Conservation (phyloP, 345 rosid genomes). For the Salix purpurea region DNA sequence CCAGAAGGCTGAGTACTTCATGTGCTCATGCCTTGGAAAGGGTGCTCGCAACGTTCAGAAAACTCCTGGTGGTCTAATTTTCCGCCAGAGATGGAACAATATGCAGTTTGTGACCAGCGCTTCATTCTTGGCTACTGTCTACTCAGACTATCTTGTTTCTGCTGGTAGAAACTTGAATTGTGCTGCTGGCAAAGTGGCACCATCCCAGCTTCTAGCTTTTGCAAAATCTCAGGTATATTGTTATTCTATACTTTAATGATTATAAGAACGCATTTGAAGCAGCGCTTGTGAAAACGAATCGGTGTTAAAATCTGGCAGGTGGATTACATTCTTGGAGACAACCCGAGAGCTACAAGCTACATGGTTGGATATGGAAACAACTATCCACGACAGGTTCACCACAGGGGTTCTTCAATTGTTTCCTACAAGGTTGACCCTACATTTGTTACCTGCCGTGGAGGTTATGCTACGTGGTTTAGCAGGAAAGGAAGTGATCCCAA, state of each 20-base stretch:
- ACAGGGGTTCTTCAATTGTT: conserved; percentile 86
- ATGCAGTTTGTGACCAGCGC: conserved; percentile 94
- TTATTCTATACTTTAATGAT: background rate
- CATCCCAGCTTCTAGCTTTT: conserved; percentile 64
- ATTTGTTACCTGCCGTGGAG: conserved; percentile 85
- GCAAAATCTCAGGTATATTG: conserved; percentile 77
- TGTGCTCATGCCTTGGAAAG: conserved; percentile 86
- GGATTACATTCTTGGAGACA: conserved; percentile 95
- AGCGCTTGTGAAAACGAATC: background rate
- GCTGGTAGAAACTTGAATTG: conserved; percentile 53
- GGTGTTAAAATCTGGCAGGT: conserved; percentile 35
- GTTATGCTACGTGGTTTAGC: conserved; percentile 86
- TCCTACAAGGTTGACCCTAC: conserved; percentile 59
- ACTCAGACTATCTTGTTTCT: conserved; percentile 83
- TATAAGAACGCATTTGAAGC: background rate
- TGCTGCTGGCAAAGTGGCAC: conserved; percentile 52
- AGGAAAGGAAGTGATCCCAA: conserved; percentile 81
- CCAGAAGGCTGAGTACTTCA: conserved; percentile 80
- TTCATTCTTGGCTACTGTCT: conserved; percentile 67
- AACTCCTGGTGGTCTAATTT: conserved; percentile 90
- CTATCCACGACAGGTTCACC: conserved; percentile 87
- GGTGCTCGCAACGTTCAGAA: conserved; percentile 55
- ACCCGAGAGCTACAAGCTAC: conserved; percentile 92
- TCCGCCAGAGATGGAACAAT: conserved; percentile 92
- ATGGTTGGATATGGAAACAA: conserved; percentile 98